Conservation (phyloP, 73 alveolate species). For the Blepharisma japonicum region DNA sequence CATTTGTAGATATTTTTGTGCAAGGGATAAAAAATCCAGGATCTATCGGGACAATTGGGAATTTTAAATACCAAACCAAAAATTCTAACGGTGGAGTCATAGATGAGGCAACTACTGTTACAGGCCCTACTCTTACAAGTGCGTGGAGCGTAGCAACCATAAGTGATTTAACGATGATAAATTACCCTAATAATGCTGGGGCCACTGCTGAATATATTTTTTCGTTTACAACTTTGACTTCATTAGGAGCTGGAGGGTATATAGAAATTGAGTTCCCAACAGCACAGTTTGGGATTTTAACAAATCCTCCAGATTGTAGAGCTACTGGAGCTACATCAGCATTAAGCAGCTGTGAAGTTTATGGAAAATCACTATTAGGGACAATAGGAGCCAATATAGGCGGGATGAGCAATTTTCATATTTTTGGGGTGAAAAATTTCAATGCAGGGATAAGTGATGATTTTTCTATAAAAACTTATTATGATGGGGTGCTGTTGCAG, state of each 20-base stretch:
- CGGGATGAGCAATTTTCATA: background rate
- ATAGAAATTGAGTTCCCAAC: slow-evolving; percentile 39
- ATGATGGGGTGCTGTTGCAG: slow-evolving; percentile 43
- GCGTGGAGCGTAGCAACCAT: background rate
- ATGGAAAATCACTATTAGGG: slow-evolving; percentile 36
- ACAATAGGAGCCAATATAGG: slow-evolving; percentile 2
- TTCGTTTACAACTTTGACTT: slow-evolving; percentile 34
- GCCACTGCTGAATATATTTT: slow-evolving; percentile 32
- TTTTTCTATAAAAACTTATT: slow-evolving; percentile 33
- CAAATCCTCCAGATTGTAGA: slow-evolving; percentile 39
- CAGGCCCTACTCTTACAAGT: background rate
- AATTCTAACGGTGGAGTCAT: slow-evolving; percentile 17
- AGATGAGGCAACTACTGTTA: background rate
- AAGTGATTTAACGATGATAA: slow-evolving; percentile 4
- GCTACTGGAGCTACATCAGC: slow-evolving; percentile 45
- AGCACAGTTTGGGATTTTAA: background rate
- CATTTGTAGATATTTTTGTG: slow-evolving; percentile 6
- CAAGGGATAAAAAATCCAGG: slow-evolving; percentile 33
- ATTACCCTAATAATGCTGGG: slow-evolving; percentile 36
- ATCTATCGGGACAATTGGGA: background rate
- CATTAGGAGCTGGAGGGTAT: slow-evolving; percentile 33
- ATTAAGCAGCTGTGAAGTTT: slow-evolving; percentile 34
- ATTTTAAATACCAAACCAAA: slow-evolving; percentile 13
- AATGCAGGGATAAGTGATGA: slow-evolving; percentile 46
- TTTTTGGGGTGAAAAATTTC: slow-evolving; percentile 38